Evolutionary conservation across 139 green algal genomes (phyloP), one percentile per base, ranked within the genome.

Genomic region (Edaphochlamys debaryana): DNA sequence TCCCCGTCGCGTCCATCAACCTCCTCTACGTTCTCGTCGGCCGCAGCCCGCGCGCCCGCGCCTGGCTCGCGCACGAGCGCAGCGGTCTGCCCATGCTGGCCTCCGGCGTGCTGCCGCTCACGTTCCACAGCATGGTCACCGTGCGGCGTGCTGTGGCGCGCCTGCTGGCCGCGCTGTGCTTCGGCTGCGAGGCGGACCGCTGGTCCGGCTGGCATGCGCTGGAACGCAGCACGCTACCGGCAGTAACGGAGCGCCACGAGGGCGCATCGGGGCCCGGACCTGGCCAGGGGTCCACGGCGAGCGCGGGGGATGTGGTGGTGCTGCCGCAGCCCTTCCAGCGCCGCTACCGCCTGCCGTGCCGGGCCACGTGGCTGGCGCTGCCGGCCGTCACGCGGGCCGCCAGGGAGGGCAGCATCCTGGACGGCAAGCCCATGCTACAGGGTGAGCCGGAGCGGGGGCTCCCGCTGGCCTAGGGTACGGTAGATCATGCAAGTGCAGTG

Each of bases 111-210:
- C 36, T 88, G 64, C 85, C 87, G 0, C 79, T 92, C 30, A 67
- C 78, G 58, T 74, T 91, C 30, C 89, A 92, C 69, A 48, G 75
- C 11, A 76, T 92, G 42, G 69, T 86, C 22, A 91, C 85, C 7
- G 85, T 89, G 42, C 79, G 90, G 48, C 69, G 86, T 13, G 88
- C 86, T 1, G 79, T 87, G 32, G 86, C 81, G 41, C 80, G 89
- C 0, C 82, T 93, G 36, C 52, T 92, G 38, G 84, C 88, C 9
- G 56, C 86, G 41, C 32, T 88, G 34, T 25, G 84, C 41, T 87
- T 93, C 37, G 77, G 80, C 0, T 22, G 34, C 5, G 71, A 89
- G 79, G 89, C 89, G 3, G 66, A 87, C 54, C 69, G 76, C 5
- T 93, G 87, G 89, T 37, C 56, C 0, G 82, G 79, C 1, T 93